phyloP scores from a whole-genome alignment of 768 basidiomycete species.

The Stropharia rugosoannulata region DNA sequence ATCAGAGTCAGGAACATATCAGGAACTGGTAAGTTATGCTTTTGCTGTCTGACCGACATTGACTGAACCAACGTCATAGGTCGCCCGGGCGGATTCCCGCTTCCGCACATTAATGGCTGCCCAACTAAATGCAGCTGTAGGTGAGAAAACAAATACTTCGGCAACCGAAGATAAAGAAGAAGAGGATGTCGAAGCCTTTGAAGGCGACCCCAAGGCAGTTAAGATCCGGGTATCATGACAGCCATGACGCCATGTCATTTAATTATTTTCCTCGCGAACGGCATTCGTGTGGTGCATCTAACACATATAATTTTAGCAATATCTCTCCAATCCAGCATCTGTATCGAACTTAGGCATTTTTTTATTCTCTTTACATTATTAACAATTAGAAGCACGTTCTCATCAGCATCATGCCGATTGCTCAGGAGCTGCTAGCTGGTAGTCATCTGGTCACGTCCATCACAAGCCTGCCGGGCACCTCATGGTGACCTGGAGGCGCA shows the following conservation, averaged over 20 bases:
- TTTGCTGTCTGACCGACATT: background rate
- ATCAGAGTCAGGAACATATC: conserved; percentile 80
- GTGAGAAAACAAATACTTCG: conserved; percentile 20
- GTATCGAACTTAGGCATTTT: conserved; percentile 12
- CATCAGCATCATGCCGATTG: background rate
- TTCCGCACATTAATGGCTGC: conserved; percentile 91
- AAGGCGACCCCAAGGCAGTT: background rate
- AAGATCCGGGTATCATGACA: background rate
- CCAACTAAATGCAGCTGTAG: conserved; percentile 60
- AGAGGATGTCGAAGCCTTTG: conserved; percentile 8
- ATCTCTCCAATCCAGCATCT: conserved; percentile 8
- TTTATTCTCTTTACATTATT: conserved; percentile 11
- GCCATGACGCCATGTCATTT: background rate
- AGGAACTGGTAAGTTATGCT: conserved; percentile 56
- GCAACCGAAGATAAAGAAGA: conserved; percentile 11
- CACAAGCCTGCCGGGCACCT: background rate
- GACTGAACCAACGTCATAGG: conserved; percentile 34
- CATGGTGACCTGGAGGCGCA: background rate
- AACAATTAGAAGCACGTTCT: conserved; percentile 17
- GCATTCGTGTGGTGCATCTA: conserved; percentile 12
- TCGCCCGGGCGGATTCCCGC: conserved; percentile 67
- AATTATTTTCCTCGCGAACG: background rate
- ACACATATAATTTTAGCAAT: conserved; percentile 9
- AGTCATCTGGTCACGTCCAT: too few species aligned
- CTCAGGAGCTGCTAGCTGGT: background rate